Conservation (phyloP, 345 rosid species). For the Kandelia obovata region DNA sequence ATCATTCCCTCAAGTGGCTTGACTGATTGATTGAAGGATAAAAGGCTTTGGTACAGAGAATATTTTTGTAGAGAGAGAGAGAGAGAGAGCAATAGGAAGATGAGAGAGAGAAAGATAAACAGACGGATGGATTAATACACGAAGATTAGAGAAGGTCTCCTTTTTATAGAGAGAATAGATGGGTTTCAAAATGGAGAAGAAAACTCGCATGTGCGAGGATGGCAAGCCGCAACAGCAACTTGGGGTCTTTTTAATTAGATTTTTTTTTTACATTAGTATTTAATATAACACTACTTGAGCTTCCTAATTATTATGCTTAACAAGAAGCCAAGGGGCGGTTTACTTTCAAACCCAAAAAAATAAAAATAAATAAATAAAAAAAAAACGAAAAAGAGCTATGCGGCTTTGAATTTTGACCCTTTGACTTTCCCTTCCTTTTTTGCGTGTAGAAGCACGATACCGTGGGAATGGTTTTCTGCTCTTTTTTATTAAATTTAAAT, state of each 20-base stretch:
- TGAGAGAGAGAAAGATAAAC: slow-evolving; percentile 26
- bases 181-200: slow-evolving; percentile 24
- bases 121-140: slow-evolving; percentile 37
- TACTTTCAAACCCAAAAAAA: no score
- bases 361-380: no score
- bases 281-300: slow-evolving; percentile 26
- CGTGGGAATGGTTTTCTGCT: slow-evolving; percentile 14
- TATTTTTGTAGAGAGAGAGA: slow-evolving; percentile 21
- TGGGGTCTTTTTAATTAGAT: slow-evolving; percentile 10
- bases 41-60: slow-evolving; percentile 13
- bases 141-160: slow-evolving; percentile 37
- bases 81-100: slow-evolving; percentile 24
- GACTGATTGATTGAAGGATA: slow-evolving; percentile 30
- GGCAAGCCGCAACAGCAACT: slow-evolving; percentile 40
- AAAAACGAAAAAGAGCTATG: no score
- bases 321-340: neutral
- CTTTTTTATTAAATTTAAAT: neutral
- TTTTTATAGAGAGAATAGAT: slow-evolving; percentile 35
- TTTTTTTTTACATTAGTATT: slow-evolving; percentile 7
- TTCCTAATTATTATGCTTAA: slow-evolving; percentile 23
- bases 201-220: slow-evolving; percentile 22
- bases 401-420: slow-evolving; percentile 39
- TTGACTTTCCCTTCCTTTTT: slow-evolving; percentile 30
- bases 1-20: slow-evolving; percentile 23
- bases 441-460: slow-evolving; percentile 6